phyloP scores from a whole-genome alignment of 495 filamentous ascomycete species.

The Penicillium angulare region DNA sequence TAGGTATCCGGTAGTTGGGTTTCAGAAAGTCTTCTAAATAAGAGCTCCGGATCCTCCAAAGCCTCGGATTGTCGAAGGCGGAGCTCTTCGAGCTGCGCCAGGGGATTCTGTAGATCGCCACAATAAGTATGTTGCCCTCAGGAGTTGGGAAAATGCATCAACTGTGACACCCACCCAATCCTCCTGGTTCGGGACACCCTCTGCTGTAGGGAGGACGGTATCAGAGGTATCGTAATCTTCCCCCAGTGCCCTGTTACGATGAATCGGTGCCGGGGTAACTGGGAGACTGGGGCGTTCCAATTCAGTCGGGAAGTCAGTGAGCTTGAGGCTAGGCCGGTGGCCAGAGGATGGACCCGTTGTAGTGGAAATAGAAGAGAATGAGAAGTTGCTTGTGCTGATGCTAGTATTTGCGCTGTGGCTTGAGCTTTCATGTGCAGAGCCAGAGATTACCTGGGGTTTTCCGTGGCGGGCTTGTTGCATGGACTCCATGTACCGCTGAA shows the following conservation, averaged over 20 bases:
- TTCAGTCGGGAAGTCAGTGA: conserved; percentile 86
- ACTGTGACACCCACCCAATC: conserved; percentile 84
- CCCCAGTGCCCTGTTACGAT: conserved; percentile 52
- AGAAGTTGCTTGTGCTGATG: conserved; percentile 1
- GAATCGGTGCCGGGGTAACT: conserved; percentile 80
- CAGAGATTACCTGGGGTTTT: conserved; percentile 55
- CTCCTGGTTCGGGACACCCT: conserved; percentile 77
- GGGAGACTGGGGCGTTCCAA: conserved; percentile 84
- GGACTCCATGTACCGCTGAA: conserved; percentile 73
- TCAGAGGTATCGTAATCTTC: conserved; percentile 38
- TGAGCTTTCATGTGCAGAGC: conserved; percentile 7
- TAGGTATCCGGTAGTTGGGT: background rate
- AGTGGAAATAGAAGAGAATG: background rate
- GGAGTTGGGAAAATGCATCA: conserved; percentile 48
- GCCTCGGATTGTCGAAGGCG: conserved; percentile 59
- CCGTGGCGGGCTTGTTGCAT: conserved; percentile 63
- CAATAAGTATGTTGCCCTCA: conserved; percentile 58
- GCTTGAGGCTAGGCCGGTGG: conserved; percentile 53
- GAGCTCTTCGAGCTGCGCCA: conserved; percentile 65
- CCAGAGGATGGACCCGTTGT: conserved; percentile 9
- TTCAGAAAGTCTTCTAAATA: conserved; percentile 15
- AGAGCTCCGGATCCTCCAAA: conserved; percentile 38
- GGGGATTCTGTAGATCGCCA: conserved; percentile 68
- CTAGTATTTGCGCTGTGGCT: conserved; percentile 7
- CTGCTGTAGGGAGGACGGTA: conserved; percentile 61